A percentile compares a stretch with the other conserved stretches of the same genome.
These are phyloP conservation scores for Fragaria ananassa DNA, from an alignment of 306 rosid species.

Conservation along the genomic window DNA sequence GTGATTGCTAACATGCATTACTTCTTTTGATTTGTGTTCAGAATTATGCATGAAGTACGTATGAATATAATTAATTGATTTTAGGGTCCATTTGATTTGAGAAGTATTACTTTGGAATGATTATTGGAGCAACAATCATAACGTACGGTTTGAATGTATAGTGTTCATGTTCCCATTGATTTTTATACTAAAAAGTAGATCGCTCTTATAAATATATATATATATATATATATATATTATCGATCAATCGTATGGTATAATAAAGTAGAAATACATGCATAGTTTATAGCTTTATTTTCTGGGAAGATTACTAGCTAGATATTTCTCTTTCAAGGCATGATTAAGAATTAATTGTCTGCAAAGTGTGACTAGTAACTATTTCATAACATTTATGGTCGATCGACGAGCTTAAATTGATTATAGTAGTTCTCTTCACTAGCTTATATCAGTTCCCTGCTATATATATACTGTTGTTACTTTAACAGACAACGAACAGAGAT, in stretches of 20 bases:
- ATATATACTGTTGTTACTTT: neutral
- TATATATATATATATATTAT: neutral
- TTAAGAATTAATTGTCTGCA: neutral
- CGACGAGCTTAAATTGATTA: neutral
- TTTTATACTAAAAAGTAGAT: neutral
- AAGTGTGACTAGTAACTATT: neutral
- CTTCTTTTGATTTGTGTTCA: neutral
- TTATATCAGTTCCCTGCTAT: neutral
- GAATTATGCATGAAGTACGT: neutral
- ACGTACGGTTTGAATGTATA: neutral
- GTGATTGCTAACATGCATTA: neutral
- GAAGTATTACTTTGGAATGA: conserved; percentile 24
- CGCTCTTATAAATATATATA: neutral
- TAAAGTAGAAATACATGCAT: neutral
- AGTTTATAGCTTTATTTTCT: neutral
- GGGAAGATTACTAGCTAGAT: neutral
- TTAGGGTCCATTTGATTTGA: conserved; percentile 17
- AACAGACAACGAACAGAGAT: neutral
- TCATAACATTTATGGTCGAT: neutral
- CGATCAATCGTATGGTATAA: neutral
- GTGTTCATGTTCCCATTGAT: conserved; percentile 2
- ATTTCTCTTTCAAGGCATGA: neutral
- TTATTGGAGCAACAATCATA: conserved; percentile 1
- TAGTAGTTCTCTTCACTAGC: neutral
- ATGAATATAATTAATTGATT: neutral